Evolutionary conservation across 2,329 filamentous ascomycete species (phyloP), one percentile per base, ranked within the genome.

Genomic region (Colletotrichum agaves): DNA sequence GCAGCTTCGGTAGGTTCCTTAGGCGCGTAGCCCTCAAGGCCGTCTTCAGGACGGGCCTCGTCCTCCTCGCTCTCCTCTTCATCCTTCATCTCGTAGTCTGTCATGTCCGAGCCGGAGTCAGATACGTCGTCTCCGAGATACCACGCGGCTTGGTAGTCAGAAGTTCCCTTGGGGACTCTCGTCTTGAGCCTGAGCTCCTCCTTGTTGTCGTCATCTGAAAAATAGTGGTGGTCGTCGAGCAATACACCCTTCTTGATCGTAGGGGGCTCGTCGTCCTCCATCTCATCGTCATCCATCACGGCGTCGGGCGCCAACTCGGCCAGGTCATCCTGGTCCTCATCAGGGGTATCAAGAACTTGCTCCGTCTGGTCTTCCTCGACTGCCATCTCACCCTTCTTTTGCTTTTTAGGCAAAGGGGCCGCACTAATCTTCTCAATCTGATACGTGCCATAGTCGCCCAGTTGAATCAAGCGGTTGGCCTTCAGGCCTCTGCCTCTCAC

Each of bases 201-300:
- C 46, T 86, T 84, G 5, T 85, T 83, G 60, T 96, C 91, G 52
- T 96, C 93, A 47, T 98, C 95, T 0, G 94, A 94, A 76, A 98
- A 99, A 79, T 99, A 99, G 77, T 98, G 95, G 78, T 99, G 95
- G 72, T 98, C 95, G 72, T 99, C 96, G 10, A 99, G 85, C 44
- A 99, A 82, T 1, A 99, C 96, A 71, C 95, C 96, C 80, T 95
- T 97, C 75, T 90, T 90, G 73, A 79, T 77, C 55, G 78, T 78
- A 21, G 84, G 81, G 3, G 83, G 84, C 74, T 70, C 80, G 8
- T 75, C 73, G 64, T 77, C 78, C 33, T 76, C 74, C 70, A 78
- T 79, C 15, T 82, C 81, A 21, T 88, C 87, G 21, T 88, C 86
- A 23, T 78, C 79, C 66, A 88, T 83, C 3, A 90, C 87, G 74